Evolutionary conservation across 2,329 filamentous ascomycete species (phyloP), one percentile per base, ranked within the genome.

Genomic region (Monilinia fructicola): DNA sequence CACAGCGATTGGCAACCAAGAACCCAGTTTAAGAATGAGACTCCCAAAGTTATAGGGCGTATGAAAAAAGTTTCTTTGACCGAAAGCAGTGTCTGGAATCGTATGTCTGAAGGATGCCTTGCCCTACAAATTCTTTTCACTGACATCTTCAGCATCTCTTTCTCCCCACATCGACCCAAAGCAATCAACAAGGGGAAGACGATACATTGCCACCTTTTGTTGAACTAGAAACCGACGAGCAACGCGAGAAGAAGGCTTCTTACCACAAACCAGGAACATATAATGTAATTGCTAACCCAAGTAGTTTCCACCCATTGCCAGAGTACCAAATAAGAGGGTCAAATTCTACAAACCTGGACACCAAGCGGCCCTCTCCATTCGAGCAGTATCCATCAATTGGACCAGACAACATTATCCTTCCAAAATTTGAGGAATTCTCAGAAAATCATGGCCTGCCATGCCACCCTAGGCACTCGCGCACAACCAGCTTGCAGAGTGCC

Each of bases 61-160:
- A 83, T 82, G 80, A 76, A 79, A 60, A 79, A 84, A 70, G 80
- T 85, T 54, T 81, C 79, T 44, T 82, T 78, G 4, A 74, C 77
- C n/a, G 82, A 81, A 23, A 85, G 82, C 70, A 74, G 78, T 54
- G 81, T 86, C 50, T 87, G 84, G 84, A 83, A 86, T 76, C 78
- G 83, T 85, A 78, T 76, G 82, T 66, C 35, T 28, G 14, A 42
- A 23, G 14, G 26, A 44, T n/a, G 4, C 6, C 21, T 52, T 28
- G n/a, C 26, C 23, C 2, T 35, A 4, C n/a, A 18, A 28, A 23
- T 35, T 40, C 21, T 6, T 58, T 42, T 6, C n/a, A 26, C 16
- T 53, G 35, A 55, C 31, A 48, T 28, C 40, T 60, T 23, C 9
- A 42, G 35, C 59, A 68, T 38, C 65, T 40, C 16, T 54, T 35